Percentiles rank a stretch among this genome's conserved stretches.
phyloP scores from a whole-genome alignment of 2,329 filamentous ascomycete genomes.

The Beauveria asiatica region DNA sequence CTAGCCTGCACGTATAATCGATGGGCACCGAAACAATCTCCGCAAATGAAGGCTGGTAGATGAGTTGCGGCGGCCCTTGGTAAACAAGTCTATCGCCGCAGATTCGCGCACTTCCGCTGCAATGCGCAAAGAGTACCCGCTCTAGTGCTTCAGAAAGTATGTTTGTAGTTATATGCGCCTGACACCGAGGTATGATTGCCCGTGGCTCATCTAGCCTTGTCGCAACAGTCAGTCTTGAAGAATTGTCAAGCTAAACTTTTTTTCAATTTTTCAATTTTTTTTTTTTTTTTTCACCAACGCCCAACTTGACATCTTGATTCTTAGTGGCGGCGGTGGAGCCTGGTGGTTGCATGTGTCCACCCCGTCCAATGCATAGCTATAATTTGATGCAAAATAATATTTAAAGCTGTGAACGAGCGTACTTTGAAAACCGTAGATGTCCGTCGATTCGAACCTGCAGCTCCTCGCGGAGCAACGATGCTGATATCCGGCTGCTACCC shows the following conservation, averaged over 20 bases:
- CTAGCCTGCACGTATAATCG: too few relatives aligned
- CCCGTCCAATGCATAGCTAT: background rate
- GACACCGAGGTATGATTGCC: background rate
- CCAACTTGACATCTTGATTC: background rate
- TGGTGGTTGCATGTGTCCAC: constrained; percentile 1
- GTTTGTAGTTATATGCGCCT: background rate
- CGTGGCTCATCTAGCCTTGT: background rate
- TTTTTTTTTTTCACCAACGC: background rate
- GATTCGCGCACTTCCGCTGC: too few relatives aligned
- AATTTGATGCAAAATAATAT: background rate
- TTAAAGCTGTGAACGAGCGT: background rate
- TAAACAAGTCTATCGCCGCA: too few relatives aligned
- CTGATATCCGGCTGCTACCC: background rate
- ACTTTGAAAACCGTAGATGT: background rate
- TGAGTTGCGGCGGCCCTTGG: too few relatives aligned
- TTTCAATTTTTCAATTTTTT: background rate
- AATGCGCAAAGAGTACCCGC: too few relatives aligned
- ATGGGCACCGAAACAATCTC: too few relatives aligned
- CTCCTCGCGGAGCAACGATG: background rate
- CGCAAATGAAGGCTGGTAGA: too few relatives aligned
- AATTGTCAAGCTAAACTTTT: background rate
- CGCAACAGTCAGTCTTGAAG: background rate
- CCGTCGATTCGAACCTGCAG: background rate
- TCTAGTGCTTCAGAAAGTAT: background rate
- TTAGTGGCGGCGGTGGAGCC: constrained; percentile 7